Evolutionary conservation across 2,329 filamentous ascomycete genomes (phyloP), one percentile per base, ranked within the genome.

Genomic region (Sclerotinia spermophila): DNA sequence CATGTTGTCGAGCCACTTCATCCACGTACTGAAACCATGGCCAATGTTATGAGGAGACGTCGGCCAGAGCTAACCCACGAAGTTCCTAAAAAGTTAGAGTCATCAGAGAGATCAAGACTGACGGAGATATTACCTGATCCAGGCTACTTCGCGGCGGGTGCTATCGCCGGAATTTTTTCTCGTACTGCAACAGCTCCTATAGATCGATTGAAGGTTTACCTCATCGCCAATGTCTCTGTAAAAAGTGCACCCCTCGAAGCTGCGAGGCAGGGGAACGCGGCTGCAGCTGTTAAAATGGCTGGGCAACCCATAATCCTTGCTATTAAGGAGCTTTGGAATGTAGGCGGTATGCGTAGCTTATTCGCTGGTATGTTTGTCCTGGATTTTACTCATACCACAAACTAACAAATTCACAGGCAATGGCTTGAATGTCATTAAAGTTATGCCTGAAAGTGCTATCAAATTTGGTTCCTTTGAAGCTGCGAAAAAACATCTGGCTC

Each of bases 401-500:
- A 61, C n/a, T 60, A 72, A 69, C 74, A 59, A 75, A 70, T 30
- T 15, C 38, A 33, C 76, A 97, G 94, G 96, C 51, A 99, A 99
- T 78, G 96, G 96, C 5, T 84, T 99, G 76, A 99, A 99, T 76
- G 94, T 99, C 3, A 81, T 97, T 78, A 99, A 99, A 81, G 96
- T 99, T 72, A 97, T 98, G 93, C 96, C 96, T 0, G 96, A 99
- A 82, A 97, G 95, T 40, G 95, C 96, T 38, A 97, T 99, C 79
- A 97, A 97, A 81, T 99, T 99, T 80, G 96, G 96, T 72, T 95
- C 94, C 30, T 99, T 97, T 79, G 96, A 99, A 87, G 94, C 93
- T 67, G 91, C 94, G 13, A 99, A 98, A 84, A 90, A 93, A 73
- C 88, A 91, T 5, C 88, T 98, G 72, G 93, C 95, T 64, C 89